phyloP scores from a whole-genome alignment of 1,284 basidiomycete genomes.

The Boletellus deceptivus region DNA sequence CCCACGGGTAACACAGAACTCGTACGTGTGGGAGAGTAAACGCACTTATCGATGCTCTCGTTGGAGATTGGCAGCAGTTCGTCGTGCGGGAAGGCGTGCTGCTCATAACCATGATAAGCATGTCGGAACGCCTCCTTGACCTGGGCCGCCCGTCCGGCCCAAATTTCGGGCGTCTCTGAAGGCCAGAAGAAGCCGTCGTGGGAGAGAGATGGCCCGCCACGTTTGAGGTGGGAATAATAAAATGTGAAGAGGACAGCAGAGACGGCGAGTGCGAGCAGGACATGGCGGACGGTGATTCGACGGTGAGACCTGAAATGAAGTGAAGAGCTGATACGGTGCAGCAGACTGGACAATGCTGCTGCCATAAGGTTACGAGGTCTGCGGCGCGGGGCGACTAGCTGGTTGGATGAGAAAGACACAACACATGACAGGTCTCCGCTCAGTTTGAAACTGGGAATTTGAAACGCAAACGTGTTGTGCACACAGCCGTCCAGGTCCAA shows the following conservation, averaged over 20 bases:
- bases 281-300: slow-evolving; percentile 30
- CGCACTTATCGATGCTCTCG: slow-evolving; percentile 50
- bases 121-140: slow-evolving; percentile 62
- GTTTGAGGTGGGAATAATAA: slow-evolving; percentile 20
- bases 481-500: too few species aligned
- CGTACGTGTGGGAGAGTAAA: not conserved
- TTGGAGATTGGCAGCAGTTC: slow-evolving; percentile 57
- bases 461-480: too few species aligned
- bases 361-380: not conserved
- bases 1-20: not conserved
- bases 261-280: slow-evolving; percentile 24
- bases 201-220: slow-evolving; percentile 3
- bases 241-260: slow-evolving; percentile 21
- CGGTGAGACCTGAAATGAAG: slow-evolving; percentile 16
- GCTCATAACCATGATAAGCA: slow-evolving; percentile 61
- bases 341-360: not conserved
- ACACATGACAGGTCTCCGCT: too few species aligned
- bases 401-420: too few species aligned
- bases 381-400: too few species aligned
- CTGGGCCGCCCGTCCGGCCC: slow-evolving; percentile 52
- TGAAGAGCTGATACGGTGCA: not conserved
- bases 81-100: slow-evolving; percentile 54
- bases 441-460: too few species aligned
- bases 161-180: slow-evolving; percentile 33
- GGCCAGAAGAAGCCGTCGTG: slow-evolving; percentile 16